Conservation (phyloP, 1,284 basidiomycete species). For the Caloboletus inedulis region DNA sequence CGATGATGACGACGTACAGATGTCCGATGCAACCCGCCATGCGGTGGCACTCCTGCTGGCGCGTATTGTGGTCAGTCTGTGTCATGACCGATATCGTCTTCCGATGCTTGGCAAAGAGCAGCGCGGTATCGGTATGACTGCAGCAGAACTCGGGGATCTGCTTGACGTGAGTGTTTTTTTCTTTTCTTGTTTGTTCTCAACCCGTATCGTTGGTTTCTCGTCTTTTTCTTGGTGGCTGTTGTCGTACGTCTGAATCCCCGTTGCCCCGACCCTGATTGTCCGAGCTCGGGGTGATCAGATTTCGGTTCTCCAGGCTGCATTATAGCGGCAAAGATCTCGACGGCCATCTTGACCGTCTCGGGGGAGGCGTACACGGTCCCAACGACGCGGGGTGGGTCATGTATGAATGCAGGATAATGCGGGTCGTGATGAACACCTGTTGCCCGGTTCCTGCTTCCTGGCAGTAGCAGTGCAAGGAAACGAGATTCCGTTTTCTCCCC, state of each 20-base stretch:
- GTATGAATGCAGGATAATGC: not conserved
- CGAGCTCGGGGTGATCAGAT: slow-evolving; percentile 7
- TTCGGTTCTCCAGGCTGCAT: slow-evolving; percentile 7
- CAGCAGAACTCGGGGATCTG: slow-evolving; percentile 35
- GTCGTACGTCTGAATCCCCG: slow-evolving; percentile 8
- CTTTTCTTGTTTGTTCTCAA: not conserved
- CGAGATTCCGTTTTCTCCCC: not conserved
- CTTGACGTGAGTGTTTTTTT: slow-evolving; percentile 39
- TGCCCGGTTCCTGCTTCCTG: slow-evolving; percentile 4
- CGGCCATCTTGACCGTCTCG: slow-evolving; percentile 1
- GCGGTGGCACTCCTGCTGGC: slow-evolving; percentile 20
- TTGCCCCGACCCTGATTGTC: slow-evolving; percentile 22
- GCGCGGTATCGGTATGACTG: slow-evolving; percentile 23
- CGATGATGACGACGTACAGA: slow-evolving; percentile 1
- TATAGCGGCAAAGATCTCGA: slow-evolving; percentile 19
- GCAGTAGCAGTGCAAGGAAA: slow-evolving; percentile 1
- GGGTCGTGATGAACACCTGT: slow-evolving; percentile 2
- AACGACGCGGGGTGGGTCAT: slow-evolving; percentile 8
- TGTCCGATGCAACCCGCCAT: slow-evolving; percentile 5
- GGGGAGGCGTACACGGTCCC: slow-evolving; percentile 4
- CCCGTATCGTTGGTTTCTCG: not conserved
- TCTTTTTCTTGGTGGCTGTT: not conserved
- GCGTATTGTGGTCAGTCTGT: slow-evolving; percentile 24
- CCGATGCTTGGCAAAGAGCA: slow-evolving; percentile 3
- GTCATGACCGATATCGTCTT: slow-evolving; percentile 20